Percentiles rank a stretch among this genome's conserved stretches.
These are phyloP conservation scores for Boletus rubroflammeus DNA, from an alignment of 768 basidiomycete species.

Conservation along the genomic window DNA sequence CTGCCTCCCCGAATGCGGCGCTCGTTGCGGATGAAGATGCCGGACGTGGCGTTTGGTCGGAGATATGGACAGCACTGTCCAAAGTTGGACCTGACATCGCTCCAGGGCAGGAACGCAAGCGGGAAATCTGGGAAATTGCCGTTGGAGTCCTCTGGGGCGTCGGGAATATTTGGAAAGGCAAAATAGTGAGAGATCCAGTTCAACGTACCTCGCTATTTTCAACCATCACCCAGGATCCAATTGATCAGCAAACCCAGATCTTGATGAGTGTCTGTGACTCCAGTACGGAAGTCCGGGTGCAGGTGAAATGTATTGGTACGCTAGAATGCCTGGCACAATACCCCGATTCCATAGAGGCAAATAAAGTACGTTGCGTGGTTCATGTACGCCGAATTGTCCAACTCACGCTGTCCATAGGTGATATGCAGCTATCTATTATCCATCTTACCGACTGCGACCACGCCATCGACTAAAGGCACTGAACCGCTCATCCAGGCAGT, in stretches of 20 bases:
- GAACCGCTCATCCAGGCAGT: constrained; percentile 75
- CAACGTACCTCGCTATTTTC: constrained; percentile 1
- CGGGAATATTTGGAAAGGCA: constrained; percentile 70
- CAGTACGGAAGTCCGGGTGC: constrained; percentile 49
- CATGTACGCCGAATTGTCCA: background rate
- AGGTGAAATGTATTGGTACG: constrained; percentile 81
- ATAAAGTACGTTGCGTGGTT: constrained; percentile 31
- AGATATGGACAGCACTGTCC: constrained; percentile 59
- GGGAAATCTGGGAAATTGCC: constrained; percentile 75
- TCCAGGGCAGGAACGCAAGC: constrained; percentile 62
- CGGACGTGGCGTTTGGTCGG: constrained; percentile 58
- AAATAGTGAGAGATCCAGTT: constrained; percentile 43
- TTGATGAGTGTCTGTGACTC: constrained; percentile 65
- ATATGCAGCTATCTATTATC: constrained; percentile 68
- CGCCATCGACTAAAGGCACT: constrained; percentile 43
- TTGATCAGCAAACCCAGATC: constrained; percentile 56
- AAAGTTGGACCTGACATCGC: constrained; percentile 57
- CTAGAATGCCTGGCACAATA: constrained; percentile 80
- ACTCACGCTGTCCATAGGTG: constrained; percentile 35
- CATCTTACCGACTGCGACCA: constrained; percentile 45
- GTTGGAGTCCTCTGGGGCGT: constrained; percentile 87
- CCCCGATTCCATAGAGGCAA: constrained; percentile 58
- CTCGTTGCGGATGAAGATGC: constrained; percentile 44
- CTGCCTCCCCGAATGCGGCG: constrained; percentile 42
- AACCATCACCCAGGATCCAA: constrained; percentile 42